Evolutionary conservation across 208 protist genomes (phyloP).

Genomic region (Sergeia podlipaevii): DNA sequence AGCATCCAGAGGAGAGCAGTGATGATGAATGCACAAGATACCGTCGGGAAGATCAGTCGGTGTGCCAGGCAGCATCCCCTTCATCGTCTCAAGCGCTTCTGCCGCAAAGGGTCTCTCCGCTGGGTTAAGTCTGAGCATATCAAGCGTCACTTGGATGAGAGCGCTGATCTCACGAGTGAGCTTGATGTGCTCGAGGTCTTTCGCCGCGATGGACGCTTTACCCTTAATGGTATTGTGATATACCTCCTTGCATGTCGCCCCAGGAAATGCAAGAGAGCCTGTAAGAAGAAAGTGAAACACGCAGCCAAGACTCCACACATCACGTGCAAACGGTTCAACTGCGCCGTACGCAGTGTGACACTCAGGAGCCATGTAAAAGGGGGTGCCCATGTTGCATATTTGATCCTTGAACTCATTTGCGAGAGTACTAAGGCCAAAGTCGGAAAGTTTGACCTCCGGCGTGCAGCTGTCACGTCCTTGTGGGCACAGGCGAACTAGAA

Average conservation of each 20-base stretch:
- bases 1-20: no score
- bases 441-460: constrained; percentile 42
- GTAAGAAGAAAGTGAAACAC: constrained; percentile 30
- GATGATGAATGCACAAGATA: not conserved
- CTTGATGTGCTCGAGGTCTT: not conserved
- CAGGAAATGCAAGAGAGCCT: constrained; percentile 12
- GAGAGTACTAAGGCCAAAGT: constrained; percentile 60
- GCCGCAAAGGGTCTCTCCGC: not conserved
- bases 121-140: not conserved
- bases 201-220: not conserved
- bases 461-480: not conserved
- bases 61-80: not conserved
- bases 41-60: not conserved
- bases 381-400: constrained; percentile 25
- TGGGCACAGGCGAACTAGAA: constrained; percentile 87
- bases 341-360: no score
- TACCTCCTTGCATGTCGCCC: constrained; percentile 3
- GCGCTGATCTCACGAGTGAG: not conserved
- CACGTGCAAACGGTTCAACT: constrained; percentile 17
- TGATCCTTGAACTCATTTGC: not conserved
- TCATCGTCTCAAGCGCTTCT: not conserved
- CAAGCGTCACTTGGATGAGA: constrained; percentile 1
- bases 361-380: constrained; percentile 54
- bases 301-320: constrained; percentile 35
- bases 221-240: not conserved